Evolutionary conservation across 140 eudicot species (phyloP), one percentile per base, ranked within the genome.

Genomic region (Cichorium intybus): DNA sequence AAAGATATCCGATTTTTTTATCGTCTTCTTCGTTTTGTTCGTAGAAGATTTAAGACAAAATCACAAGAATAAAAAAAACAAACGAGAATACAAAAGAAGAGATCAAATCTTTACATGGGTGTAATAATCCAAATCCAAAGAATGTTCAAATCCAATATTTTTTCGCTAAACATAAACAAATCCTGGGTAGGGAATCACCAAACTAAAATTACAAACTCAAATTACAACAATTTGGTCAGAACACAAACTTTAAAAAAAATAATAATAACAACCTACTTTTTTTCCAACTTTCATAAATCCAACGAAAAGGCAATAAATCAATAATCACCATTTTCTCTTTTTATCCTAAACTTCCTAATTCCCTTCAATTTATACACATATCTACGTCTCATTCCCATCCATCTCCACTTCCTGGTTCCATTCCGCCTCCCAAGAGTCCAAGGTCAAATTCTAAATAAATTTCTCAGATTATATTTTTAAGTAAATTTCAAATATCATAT

Each of bases 381-480:
- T 72, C 86, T 81, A 69, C 60, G 71, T 64, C 48, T 71, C 55
- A 27, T 70, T 62, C 31, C 74, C 69, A 50, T 48, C 51, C 16
- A 34, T 58, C 28, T 37, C 74, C 3, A 41, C 48, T 41, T 41
- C 48, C 48, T 41, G 48, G 15, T 41, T 41, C 17, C 48, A 15
- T 41, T 41, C 34, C 82, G 77, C 60, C 93, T 81, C 85, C 93
- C n/a, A n/a, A n/a, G n/a, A n/a, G n/a, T n/a, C n/a, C n/a, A n/a
- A n/a, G n/a, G n/a, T n/a, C n/a, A n/a, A n/a, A n/a, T n/a, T n/a
- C n/a, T n/a, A n/a, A n/a, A n/a, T n/a, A n/a, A n/a, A n/a, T n/a
- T n/a, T n/a, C n/a, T n/a, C n/a, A n/a, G n/a, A n/a, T n/a, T n/a
- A n/a, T n/a, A n/a, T n/a, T n/a, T n/a, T n/a, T n/a, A n/a, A n/a